Conservation (phyloP, 306 rosid genomes). For the Trifolium fragiferum region DNA sequence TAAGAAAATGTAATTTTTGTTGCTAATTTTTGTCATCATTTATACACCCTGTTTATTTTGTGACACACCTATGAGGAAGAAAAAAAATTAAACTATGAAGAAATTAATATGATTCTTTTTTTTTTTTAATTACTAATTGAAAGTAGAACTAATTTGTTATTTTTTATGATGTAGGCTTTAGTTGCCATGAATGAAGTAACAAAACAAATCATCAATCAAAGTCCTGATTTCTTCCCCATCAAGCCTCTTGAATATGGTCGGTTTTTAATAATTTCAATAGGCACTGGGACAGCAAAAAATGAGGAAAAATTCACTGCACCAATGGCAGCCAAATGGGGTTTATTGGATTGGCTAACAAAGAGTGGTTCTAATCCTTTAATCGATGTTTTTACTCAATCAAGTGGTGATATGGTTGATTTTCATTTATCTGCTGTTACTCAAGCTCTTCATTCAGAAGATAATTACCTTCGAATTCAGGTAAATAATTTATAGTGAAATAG, state of each 20-base stretch:
- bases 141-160: background rate
- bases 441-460: constrained; percentile 48
- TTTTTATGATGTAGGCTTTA: constrained; percentile 36
- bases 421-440: constrained; percentile 50
- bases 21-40: no score
- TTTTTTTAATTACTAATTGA: background rate
- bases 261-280: constrained; percentile 49
- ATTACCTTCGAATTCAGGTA: constrained; percentile 57
- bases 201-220: constrained; percentile 38
- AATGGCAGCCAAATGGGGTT: constrained; percentile 50
- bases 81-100: no score
- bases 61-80: no score
- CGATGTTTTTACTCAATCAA: constrained; percentile 51
- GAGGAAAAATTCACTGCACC: constrained; percentile 42
- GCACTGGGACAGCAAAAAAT: constrained; percentile 50
- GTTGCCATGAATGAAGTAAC: constrained; percentile 49
- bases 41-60: no score
- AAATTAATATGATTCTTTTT: no score
- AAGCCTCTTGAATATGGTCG: constrained; percentile 45
- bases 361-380: constrained; percentile 43
- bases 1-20: no score
- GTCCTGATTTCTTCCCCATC: constrained; percentile 48
- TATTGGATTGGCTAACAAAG: constrained; percentile 48
- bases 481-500: background rate
- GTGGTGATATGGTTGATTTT: constrained; percentile 52